These are phyloP conservation scores for Ambrosia hybrid DNA, from an alignment of 140 eudicot genomes.

Conservation along the genomic window DNA sequence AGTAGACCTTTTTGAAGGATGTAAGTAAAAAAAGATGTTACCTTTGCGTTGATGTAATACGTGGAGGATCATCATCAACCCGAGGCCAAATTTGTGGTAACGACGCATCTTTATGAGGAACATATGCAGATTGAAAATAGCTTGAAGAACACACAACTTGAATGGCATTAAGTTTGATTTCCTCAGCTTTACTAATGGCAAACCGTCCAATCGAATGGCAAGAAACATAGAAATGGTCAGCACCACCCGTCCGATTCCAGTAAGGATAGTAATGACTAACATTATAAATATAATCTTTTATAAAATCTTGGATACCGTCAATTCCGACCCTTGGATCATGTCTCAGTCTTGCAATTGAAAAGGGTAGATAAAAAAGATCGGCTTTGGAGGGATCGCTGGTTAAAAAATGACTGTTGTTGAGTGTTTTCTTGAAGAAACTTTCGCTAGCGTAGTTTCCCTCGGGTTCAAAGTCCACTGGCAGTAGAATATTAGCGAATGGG, in stretches of 20 bases:
- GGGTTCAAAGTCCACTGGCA: conserved; percentile 67
- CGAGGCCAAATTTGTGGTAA: conserved; percentile 98
- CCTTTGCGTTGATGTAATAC: conserved; percentile 50
- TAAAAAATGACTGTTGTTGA: conserved; percentile 62
- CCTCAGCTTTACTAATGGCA: conserved; percentile 67
- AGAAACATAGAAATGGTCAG: conserved; percentile 90
- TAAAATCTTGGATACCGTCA: conserved; percentile 63
- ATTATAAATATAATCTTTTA: conserved; percentile 58
- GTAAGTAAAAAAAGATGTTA: conserved; percentile 22
- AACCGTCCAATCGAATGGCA: conserved; percentile 83
- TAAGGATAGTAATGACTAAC: conserved; percentile 69
- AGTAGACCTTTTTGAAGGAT: conserved; percentile 8
- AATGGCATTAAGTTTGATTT: conserved; percentile 68
- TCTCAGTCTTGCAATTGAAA: conserved; percentile 81
- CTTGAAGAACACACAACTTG: conserved; percentile 94
- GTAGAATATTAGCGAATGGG: conserved; percentile 70
- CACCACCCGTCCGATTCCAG: conserved; percentile 90
- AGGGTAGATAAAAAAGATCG: conserved; percentile 78
- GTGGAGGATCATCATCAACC: conserved; percentile 41
- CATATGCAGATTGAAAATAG: conserved; percentile 60
- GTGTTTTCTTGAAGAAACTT: conserved; percentile 87
- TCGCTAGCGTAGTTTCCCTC: conserved; percentile 96
- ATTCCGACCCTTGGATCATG: conserved; percentile 78
- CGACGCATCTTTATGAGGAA: conserved; percentile 84
- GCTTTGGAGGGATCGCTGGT: conserved; percentile 76